Evolutionary conservation across 192 early-diverging fungal genomes (phyloP).

Genomic region (Coemansia sp.): DNA sequence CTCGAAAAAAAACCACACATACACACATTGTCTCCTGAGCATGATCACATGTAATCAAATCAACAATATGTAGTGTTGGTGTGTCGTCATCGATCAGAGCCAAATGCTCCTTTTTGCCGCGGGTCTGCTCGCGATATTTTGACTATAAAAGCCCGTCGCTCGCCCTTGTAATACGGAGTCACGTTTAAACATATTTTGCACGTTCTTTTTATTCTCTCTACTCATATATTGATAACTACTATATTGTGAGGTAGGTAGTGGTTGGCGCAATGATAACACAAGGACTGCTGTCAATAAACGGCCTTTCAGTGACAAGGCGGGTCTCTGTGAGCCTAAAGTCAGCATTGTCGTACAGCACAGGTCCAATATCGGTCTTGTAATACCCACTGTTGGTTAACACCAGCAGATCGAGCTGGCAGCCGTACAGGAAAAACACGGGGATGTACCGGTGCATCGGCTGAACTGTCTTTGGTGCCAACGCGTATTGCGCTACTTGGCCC

Average conservation of each 20-base stretch:
- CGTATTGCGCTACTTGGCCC: conserved; percentile 36
- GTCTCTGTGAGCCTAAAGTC: no score
- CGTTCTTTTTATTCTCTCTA: no score
- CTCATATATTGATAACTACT: no score
- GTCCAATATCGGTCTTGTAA: neutral
- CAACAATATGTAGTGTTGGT: neutral
- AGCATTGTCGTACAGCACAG: neutral
- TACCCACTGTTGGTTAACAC: conserved; percentile 17
- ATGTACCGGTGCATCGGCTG: conserved; percentile 17
- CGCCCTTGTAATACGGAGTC: no score
- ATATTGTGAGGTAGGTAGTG: no score
- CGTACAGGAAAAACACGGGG: conserved; percentile 16
- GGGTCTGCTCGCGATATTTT: no score
- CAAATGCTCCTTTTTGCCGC: no score
- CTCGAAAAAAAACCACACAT: neutral
- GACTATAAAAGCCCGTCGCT: no score
- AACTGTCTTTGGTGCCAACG: neutral
- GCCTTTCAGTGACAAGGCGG: no score
- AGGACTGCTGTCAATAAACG: no score
- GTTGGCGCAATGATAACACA: no score
- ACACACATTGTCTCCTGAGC: neutral
- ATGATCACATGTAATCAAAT: neutral
- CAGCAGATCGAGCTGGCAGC: conserved; percentile 12
- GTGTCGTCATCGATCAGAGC: neutral
- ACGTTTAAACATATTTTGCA: no score